Evolutionary conservation across 2,329 filamentous ascomycete species (phyloP).

Genomic region (Chalara sp.): DNA sequence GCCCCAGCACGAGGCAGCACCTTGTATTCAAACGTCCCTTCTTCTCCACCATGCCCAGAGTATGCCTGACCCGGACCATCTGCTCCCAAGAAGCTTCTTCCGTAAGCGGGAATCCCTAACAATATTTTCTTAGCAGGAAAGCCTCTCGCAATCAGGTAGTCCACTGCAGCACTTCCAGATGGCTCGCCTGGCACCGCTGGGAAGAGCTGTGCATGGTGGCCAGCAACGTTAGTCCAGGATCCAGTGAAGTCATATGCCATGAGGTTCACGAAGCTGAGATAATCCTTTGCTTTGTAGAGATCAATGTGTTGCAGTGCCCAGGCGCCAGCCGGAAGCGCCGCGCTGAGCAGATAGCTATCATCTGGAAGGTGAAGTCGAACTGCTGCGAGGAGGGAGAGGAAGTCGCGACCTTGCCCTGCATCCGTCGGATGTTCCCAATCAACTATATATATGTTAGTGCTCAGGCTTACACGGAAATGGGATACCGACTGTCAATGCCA

Average conservation of each 20-base stretch:
- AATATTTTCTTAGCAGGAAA: slow-evolving; percentile 67
- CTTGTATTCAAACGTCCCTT: slow-evolving; percentile 68
- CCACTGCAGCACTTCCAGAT: slow-evolving; percentile 60
- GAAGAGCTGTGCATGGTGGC: slow-evolving; percentile 73
- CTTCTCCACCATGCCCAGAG: slow-evolving; percentile 48
- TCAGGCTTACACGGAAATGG: no score
- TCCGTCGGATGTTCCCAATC: slow-evolving; percentile 74
- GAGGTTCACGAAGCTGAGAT: slow-evolving; percentile 70
- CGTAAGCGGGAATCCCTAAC: slow-evolving; percentile 69
- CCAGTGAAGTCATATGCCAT: slow-evolving; percentile 78
- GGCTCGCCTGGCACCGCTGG: slow-evolving; percentile 48
- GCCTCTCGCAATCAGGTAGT: slow-evolving; percentile 57
- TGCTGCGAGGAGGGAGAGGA: slow-evolving; percentile 59
- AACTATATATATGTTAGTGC: slow-evolving; percentile 40
- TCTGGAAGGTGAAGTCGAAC: slow-evolving; percentile 62
- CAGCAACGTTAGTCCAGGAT: slow-evolving; percentile 58
- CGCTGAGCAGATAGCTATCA: slow-evolving; percentile 62
- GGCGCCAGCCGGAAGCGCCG: slow-evolving; percentile 63
- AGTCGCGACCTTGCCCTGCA: slow-evolving; percentile 60
- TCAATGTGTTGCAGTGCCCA: slow-evolving; percentile 65
- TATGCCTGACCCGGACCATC: slow-evolving; percentile 57
- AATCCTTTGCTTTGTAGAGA: slow-evolving; percentile 51
- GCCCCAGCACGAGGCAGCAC: slow-evolving; percentile 56
- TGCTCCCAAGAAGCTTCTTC: slow-evolving; percentile 65
- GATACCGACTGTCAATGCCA: slow-evolving; percentile 64